These are phyloP conservation scores for Trichophyton equinum DNA, from an alignment of 2,329 filamentous ascomycete species.

Conservation along the genomic window DNA sequence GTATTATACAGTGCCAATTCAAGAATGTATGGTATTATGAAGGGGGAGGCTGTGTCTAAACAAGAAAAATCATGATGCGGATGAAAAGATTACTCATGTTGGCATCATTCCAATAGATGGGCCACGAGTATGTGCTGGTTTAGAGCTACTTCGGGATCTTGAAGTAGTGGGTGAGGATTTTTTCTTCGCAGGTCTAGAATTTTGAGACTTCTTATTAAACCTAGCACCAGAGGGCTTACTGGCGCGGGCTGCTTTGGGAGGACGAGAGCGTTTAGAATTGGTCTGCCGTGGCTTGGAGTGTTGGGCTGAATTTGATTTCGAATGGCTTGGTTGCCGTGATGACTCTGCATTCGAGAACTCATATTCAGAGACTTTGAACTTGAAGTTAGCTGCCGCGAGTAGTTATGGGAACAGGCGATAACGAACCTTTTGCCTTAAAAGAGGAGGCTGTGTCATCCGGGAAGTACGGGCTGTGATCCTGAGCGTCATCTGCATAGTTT, in stretches of 20 bases:
- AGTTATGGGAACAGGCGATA: neutral
- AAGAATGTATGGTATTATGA: neutral
- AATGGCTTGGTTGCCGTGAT: neutral
- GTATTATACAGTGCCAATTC: neutral
- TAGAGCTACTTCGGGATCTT: slow-evolving; percentile 7
- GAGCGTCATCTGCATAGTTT: neutral
- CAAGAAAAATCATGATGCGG: neutral
- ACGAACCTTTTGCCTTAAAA: slow-evolving; percentile 17
- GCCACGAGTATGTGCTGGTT: slow-evolving; percentile 8
- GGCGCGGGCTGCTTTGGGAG: neutral
- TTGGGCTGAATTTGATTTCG: neutral
- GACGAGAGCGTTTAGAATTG: slow-evolving; percentile 4
- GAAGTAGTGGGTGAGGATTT: slow-evolving; percentile 4
- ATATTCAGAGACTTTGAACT: slow-evolving; percentile 13
- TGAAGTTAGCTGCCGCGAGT: neutral
- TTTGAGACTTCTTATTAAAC: slow-evolving; percentile 5
- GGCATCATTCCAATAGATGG: slow-evolving; percentile 29
- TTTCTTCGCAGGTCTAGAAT: neutral
- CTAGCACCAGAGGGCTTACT: neutral
- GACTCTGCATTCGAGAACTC: slow-evolving; percentile 8
- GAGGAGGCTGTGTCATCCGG: slow-evolving; percentile 10
- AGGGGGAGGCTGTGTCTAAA: neutral
- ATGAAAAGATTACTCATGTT: slow-evolving; percentile 14
- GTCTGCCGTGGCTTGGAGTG: neutral
- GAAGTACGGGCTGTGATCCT: slow-evolving; percentile 18